Evolutionary conservation across 1,284 basidiomycete species (phyloP).

Genomic region (Ustilago sp.): DNA sequence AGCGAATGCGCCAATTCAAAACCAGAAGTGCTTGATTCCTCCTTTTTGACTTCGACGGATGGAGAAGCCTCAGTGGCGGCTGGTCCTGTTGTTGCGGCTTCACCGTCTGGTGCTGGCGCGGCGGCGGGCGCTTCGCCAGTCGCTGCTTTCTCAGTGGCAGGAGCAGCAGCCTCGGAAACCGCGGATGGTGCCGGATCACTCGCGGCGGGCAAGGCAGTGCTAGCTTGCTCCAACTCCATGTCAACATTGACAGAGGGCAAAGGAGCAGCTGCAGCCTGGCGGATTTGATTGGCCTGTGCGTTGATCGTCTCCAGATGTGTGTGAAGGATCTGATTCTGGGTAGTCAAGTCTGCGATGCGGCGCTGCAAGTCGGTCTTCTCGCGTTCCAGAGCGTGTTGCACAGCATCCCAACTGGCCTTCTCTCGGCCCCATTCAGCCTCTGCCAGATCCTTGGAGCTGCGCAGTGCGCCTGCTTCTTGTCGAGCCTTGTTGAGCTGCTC

Average conservation of each 20-base stretch:
- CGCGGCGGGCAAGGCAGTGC: constrained; percentile 32
- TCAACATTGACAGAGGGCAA: constrained; percentile 61
- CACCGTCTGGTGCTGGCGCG: constrained; percentile 4
- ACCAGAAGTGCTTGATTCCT: constrained; percentile 18
- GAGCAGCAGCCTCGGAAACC: constrained; percentile 70
- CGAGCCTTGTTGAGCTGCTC: constrained; percentile 50
- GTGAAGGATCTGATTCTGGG: constrained; percentile 84
- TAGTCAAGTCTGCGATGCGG: constrained; percentile 79
- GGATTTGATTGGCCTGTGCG: constrained; percentile 81
- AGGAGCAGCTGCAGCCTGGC: constrained; percentile 70
- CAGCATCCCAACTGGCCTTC: constrained; percentile 83
- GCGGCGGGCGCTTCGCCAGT: not conserved
- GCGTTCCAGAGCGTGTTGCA: constrained; percentile 80
- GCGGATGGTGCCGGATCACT: constrained; percentile 72
- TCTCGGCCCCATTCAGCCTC: constrained; percentile 78
- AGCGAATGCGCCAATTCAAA: constrained; percentile 39
- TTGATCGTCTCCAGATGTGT: constrained; percentile 87
- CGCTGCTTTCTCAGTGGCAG: not conserved
- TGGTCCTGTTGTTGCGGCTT: not conserved
- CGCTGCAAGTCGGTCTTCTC: constrained; percentile 79
- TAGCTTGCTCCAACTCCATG: constrained; percentile 38
- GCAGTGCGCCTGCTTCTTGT: constrained; percentile 43
- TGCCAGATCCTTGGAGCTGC: constrained; percentile 74
- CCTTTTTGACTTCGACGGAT: constrained; percentile 23
- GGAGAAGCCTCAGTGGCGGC: constrained; percentile 1